A percentile compares a stretch with the other conserved stretches of the same genome.
phyloP scores from a whole-genome alignment of 306 rosid species.

The Neltuma alba region DNA sequence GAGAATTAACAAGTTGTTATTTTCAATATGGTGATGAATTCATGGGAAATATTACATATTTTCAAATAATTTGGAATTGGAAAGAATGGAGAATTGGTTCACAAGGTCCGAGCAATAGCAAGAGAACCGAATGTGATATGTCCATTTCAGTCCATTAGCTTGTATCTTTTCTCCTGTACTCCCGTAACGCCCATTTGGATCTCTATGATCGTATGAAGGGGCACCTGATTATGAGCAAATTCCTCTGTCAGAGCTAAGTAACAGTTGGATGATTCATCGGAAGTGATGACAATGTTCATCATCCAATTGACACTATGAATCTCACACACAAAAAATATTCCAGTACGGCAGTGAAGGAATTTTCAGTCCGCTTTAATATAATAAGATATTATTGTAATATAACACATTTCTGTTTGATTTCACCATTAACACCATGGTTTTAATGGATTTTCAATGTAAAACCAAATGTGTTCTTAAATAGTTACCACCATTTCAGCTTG shows the following conservation, averaged over 20 bases:
- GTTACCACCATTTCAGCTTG: not conserved
- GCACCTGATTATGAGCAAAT: conserved; percentile 63
- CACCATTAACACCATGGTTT: too few species aligned
- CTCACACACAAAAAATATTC: not conserved
- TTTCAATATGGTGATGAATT: conserved; percentile 37
- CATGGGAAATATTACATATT: conserved; percentile 44
- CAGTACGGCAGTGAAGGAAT: conserved; percentile 15
- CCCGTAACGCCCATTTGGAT: conserved; percentile 99
- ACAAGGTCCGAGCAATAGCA: conserved; percentile 25
- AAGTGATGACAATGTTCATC: not conserved
- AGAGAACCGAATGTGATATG: conserved; percentile 21
- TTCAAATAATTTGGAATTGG: conserved; percentile 41
- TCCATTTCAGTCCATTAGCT: conserved; percentile 77
- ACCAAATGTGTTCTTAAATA: not conserved
- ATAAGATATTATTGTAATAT: not conserved
- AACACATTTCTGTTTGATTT: not conserved
- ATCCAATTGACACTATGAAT: not conserved
- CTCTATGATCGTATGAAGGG: conserved; percentile 97
- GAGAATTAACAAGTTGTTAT: not conserved
- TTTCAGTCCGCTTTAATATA: conserved; percentile 9
- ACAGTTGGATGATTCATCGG: conserved; percentile 14
- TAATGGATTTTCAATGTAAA: not conserved
- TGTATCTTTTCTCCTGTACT: conserved; percentile 96
- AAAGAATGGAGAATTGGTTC: conserved; percentile 50
- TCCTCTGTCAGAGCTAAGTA: conserved; percentile 18